Evolutionary conservation across 495 filamentous ascomycete genomes (phyloP).

Genomic region (Penicillium robsamsonii): DNA sequence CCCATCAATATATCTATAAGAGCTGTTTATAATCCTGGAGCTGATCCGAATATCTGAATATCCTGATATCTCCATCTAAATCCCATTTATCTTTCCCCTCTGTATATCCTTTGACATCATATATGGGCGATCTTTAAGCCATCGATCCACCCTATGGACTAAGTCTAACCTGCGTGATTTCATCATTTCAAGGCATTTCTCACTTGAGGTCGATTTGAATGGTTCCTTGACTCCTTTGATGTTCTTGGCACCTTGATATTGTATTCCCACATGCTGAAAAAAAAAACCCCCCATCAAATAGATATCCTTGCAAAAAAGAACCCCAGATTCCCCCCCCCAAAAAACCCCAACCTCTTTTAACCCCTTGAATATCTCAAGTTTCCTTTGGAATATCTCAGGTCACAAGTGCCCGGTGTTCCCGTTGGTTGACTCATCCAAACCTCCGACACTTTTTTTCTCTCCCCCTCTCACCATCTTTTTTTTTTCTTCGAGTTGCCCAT

Average conservation of each 20-base stretch:
- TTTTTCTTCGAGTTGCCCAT: neutral
- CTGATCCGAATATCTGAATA: neutral
- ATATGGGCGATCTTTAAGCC: slow-evolving; percentile 6
- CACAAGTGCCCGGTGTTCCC: neutral
- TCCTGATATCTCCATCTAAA: neutral
- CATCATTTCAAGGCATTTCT: slow-evolving; percentile 5
- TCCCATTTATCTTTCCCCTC: neutral
- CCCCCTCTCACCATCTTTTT: neutral
- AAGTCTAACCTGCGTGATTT: slow-evolving; percentile 1
- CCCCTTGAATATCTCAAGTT: neutral
- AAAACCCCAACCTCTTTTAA: neutral
- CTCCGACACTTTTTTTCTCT: slow-evolving; percentile 5
- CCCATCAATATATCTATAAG: slow-evolving; percentile 4
- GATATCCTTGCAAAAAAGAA: neutral
- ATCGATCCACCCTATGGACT: slow-evolving; percentile 2
- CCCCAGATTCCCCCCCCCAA: neutral
- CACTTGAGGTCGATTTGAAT: neutral
- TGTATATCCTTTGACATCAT: slow-evolving; percentile 10
- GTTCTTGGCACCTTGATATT: neutral
- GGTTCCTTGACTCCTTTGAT: neutral
- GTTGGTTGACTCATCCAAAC: slow-evolving; percentile 29
- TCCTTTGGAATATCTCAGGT: neutral
- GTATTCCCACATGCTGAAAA: neutral
- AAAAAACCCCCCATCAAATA: neutral
- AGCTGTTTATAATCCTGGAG: neutral